Conservation (phyloP, 768 basidiomycete genomes). For the Amanita brunnescens region DNA sequence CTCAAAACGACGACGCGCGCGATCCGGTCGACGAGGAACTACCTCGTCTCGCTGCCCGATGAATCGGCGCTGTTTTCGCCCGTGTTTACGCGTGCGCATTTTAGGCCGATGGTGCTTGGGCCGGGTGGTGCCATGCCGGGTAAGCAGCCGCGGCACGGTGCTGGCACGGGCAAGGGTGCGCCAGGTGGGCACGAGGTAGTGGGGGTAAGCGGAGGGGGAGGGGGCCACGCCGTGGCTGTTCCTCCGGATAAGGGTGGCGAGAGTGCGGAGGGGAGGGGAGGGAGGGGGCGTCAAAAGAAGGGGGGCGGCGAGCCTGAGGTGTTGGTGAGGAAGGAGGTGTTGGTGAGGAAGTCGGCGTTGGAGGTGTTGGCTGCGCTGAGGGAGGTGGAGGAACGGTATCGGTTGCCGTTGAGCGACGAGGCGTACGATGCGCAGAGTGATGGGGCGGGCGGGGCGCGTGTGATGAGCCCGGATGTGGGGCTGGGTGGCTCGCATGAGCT, state of each 20-base stretch:
- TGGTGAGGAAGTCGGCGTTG: conserved; percentile 70
- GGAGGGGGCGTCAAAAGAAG: background rate
- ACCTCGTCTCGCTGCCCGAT: conserved; percentile 74
- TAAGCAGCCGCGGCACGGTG: conserved; percentile 23
- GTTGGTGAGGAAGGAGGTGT: conserved; percentile 56
- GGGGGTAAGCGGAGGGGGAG: no score
- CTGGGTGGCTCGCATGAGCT: background rate
- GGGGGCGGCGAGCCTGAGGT: conserved; percentile 38
- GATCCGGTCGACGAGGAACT: conserved; percentile 78
- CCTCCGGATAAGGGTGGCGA: no score
- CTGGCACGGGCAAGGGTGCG: no score
- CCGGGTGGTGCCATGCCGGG: conserved; percentile 14
- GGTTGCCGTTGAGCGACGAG: conserved; percentile 71
- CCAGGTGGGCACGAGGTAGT: background rate
- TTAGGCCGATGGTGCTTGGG: conserved; percentile 41
- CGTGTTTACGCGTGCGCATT: conserved; percentile 45
- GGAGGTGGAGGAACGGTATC: conserved; percentile 68
- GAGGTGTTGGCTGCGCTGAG: conserved; percentile 78
- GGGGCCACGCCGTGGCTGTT: no score
- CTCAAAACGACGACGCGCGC: conserved; percentile 76
- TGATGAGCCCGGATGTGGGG: conserved; percentile 30
- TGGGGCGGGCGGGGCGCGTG: conserved; percentile 40
- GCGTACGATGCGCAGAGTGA: conserved; percentile 80
- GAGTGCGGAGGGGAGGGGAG: no score
- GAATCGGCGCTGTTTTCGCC: conserved; percentile 38